Evolutionary conservation across 2,329 filamentous ascomycete genomes (phyloP).

Genomic region (Didymella keratinophila): DNA sequence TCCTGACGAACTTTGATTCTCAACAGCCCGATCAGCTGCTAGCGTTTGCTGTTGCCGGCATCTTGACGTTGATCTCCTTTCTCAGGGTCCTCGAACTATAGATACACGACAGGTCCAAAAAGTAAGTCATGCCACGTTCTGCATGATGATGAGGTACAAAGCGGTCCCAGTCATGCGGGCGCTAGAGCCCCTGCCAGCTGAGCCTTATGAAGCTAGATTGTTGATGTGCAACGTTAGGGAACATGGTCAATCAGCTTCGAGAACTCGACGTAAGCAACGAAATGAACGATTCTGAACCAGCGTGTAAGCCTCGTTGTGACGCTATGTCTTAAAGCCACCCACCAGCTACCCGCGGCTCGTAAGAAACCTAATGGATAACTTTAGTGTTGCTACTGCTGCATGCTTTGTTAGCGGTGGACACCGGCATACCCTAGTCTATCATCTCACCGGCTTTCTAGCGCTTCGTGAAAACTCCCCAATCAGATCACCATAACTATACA

Average conservation of each 20-base stretch:
- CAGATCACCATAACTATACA: neutral
- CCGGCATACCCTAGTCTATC: constrained; percentile 1
- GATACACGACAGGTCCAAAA: constrained; percentile 17
- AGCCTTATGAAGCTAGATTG: constrained; percentile 7
- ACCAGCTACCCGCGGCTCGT: constrained; percentile 9
- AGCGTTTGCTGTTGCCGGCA: neutral
- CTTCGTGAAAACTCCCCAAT: constrained; percentile 1
- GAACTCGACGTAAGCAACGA: constrained; percentile 16
- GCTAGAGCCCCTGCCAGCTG: constrained; percentile 22
- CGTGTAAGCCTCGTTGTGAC: constrained; percentile 19
- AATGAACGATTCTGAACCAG: constrained; percentile 7
- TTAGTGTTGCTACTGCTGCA: constrained; percentile 7
- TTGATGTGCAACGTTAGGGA: constrained; percentile 4
- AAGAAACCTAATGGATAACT: constrained; percentile 1
- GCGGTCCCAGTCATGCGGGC: constrained; percentile 1
- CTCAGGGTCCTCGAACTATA: constrained; percentile 12
- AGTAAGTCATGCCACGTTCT: constrained; percentile 24
- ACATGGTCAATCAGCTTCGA: constrained; percentile 7
- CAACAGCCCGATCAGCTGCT: neutral
- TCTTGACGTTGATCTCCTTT: neutral
- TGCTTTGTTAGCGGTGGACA: constrained; percentile 12
- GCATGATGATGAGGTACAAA: constrained; percentile 5
- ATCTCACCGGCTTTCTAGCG: constrained; percentile 12
- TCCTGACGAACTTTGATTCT: neutral
- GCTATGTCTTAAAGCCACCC: constrained; percentile 2